These are phyloP conservation scores for Haberlea rhodopensis DNA, from an alignment of 257 asterid genomes.

Conservation along the genomic window DNA sequence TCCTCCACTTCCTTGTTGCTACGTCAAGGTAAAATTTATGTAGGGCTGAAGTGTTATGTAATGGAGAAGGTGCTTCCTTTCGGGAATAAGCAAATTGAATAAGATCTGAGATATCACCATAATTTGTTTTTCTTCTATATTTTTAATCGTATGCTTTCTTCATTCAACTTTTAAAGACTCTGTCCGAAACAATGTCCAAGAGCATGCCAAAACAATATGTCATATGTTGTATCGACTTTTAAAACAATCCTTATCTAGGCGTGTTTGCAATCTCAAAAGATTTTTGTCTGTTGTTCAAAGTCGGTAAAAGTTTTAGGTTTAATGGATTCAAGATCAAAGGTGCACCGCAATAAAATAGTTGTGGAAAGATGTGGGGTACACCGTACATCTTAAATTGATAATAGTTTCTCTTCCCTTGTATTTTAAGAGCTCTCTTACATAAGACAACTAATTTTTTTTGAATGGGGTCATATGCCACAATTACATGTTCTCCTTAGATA, in stretches of 20 bases:
- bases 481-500: too few relatives aligned
- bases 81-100: slow-evolving; percentile 12
- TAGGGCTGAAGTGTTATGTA: neutral
- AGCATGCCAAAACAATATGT: neutral
- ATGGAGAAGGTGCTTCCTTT: too few relatives aligned
- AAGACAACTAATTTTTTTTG: neutral
- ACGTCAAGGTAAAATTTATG: slow-evolving; percentile 64
- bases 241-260: neutral
- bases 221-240: slow-evolving; percentile 19
- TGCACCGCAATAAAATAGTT: too few relatives aligned
- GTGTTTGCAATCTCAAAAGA: neutral
- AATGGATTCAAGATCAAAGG: too few relatives aligned
- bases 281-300: neutral
- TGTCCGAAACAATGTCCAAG: neutral
- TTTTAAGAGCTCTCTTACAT: too few relatives aligned
- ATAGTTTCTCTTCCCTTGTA: too few relatives aligned
- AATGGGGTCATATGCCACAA: neutral
- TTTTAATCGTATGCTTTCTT: neutral
- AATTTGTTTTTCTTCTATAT: slow-evolving; percentile 18
- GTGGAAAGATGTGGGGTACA: too few relatives aligned
- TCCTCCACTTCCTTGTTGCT: slow-evolving; percentile 93
- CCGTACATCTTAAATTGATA: too few relatives aligned
- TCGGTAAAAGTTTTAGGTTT: too few relatives aligned
- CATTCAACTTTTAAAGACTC: neutral
- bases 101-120: neutral